A percentile compares a stretch with the other conserved stretches of the same genome.
Evolutionary conservation across 495 filamentous ascomycete genomes (phyloP).

Genomic region (Podospora bellae-mahoneyi): DNA sequence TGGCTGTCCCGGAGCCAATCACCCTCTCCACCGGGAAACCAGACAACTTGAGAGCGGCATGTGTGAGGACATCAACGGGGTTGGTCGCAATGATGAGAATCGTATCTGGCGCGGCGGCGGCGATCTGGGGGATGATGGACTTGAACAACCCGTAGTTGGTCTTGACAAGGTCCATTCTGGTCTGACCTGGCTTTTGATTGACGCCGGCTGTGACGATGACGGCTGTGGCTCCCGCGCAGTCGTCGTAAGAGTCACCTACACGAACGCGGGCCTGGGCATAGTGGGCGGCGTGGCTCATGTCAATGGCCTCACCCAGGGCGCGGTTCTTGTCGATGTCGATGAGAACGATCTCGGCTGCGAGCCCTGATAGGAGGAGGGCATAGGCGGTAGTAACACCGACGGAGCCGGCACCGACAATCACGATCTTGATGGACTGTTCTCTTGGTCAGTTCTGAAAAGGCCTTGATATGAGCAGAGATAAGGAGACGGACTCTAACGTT

Average conservation of each 20-base stretch:
- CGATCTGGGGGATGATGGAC: constrained; percentile 29
- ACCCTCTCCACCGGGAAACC: constrained; percentile 32
- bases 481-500: not conserved
- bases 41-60: constrained; percentile 27
- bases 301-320: constrained; percentile 38
- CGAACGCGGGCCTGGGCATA: constrained; percentile 35
- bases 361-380: constrained; percentile 48
- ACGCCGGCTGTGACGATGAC: constrained; percentile 49
- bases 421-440: constrained; percentile 30
- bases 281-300: constrained; percentile 38
- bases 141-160: constrained; percentile 32
- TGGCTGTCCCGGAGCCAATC: constrained; percentile 34
- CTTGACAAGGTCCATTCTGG: constrained; percentile 31
- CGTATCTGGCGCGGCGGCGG: constrained; percentile 28
- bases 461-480: not conserved
- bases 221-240: constrained; percentile 50
- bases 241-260: constrained; percentile 31
- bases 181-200: constrained; percentile 37
- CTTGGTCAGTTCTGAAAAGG: not conserved
- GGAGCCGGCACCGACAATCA: constrained; percentile 52
- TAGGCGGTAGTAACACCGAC: constrained; percentile 55
- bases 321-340: constrained; percentile 36
- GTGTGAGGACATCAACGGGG: constrained; percentile 36
- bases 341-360: constrained; percentile 51
- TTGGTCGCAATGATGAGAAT: constrained; percentile 35